Evolutionary conservation across 2,329 filamentous ascomycete genomes (phyloP), one percentile per base, ranked within the genome.

Genomic region (Trichoderma sp.): DNA sequence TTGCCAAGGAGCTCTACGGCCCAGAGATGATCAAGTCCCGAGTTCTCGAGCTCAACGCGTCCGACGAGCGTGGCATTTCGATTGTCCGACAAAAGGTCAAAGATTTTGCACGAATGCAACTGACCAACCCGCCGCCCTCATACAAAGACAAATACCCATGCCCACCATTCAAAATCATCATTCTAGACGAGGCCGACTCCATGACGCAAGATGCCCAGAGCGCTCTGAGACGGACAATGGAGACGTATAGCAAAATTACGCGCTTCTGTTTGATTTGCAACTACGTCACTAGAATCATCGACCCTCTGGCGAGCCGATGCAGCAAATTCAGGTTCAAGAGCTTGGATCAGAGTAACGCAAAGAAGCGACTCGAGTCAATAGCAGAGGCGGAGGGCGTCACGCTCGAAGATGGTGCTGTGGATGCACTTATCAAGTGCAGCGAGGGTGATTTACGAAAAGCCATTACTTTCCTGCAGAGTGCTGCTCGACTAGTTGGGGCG

Each of bases 201-300:
- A 98, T 99, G 95, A 99, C 96, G 50, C 95, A 98, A 81, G 97
- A 99, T 83, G 96, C 96, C 13, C 96, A 99, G 84, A 93, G 91
- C 73, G 96, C 97, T 6, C 86, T 99, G 71, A 88, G 96, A 75
- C 88, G 97, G 69, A 99, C 96, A 2, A 99, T 99, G 96, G 96
- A 99, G 84, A 97, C 94, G 59, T 98, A 98, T 82, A 93, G 90
- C 81, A 95, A 94, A 78, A 98, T 98, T 82, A 99, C 96, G 2
- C 88, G 96, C 15, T 99, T 99, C 82, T 98, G 96, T 79, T 86
- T 99, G 55, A 95, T 98, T 72, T 99, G 97, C 84, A 99, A 99
- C 83, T 99, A 99, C 78, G 96, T 99, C 59, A 98, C 96, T 4
- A 88, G 96, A 72, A 99, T 99, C 79, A 99, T 99, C 78, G 96